Evolutionary conservation across 2,329 filamentous ascomycete species (phyloP).

Genomic region (Dryadomyces sulphureus): DNA sequence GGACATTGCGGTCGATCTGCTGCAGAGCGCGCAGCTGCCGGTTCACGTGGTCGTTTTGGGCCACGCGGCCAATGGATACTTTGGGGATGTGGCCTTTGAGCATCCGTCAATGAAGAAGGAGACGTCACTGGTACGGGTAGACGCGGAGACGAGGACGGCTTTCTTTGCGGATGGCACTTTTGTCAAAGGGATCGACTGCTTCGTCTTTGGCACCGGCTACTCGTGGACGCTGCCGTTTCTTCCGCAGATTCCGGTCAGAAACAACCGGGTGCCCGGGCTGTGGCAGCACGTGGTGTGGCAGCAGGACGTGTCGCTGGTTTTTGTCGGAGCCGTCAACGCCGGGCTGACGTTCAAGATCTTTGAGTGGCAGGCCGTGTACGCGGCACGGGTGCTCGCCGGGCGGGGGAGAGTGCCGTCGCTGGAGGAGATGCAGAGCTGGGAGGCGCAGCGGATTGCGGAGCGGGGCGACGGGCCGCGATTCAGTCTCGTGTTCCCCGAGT

Average conservation of each 20-base stretch:
- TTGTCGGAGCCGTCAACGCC: constrained; percentile 41
- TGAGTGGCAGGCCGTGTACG: constrained; percentile 52
- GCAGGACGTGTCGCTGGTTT: constrained; percentile 38
- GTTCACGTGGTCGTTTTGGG: constrained; percentile 15
- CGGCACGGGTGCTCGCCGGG: constrained; percentile 42
- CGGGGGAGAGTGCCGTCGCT: constrained; percentile 32
- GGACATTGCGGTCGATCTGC: constrained; percentile 42
- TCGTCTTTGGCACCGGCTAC: constrained; percentile 55
- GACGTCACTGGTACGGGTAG: constrained; percentile 8
- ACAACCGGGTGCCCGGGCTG: constrained; percentile 38
- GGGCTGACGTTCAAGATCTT: constrained; percentile 54
- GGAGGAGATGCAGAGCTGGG: constrained; percentile 39
- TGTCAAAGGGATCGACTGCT: constrained; percentile 39
- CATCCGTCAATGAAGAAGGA: constrained; percentile 13
- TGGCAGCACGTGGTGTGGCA: constrained; percentile 44
- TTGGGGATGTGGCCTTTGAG: constrained; percentile 25
- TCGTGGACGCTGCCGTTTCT: constrained; percentile 49
- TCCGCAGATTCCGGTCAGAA: constrained; percentile 31
- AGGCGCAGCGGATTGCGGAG: constrained; percentile 33
- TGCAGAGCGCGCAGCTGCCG: constrained; percentile 9
- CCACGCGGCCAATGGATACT: constrained; percentile 15
- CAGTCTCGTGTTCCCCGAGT: constrained; percentile 42
- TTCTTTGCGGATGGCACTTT: constrained; percentile 40
- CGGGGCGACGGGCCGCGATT: constrained; percentile 44
- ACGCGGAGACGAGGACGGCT: constrained; percentile 30